Percentiles rank a stretch among this genome's conserved stretches.
Evolutionary conservation across 331 rosid species (phyloP).

Genomic region (Malus hybrid): DNA sequence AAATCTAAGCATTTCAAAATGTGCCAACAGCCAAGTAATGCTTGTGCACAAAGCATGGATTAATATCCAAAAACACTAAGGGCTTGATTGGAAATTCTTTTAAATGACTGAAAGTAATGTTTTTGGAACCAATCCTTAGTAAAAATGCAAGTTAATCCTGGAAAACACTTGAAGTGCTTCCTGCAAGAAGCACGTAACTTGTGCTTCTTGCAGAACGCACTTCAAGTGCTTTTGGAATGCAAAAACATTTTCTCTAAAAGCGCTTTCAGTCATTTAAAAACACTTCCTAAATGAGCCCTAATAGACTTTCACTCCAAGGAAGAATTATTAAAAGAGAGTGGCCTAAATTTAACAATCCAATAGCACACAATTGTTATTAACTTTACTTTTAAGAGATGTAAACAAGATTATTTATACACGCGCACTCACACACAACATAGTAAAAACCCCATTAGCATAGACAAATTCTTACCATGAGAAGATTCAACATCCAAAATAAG

Average conservation of each 20-base stretch:
- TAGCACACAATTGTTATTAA: background rate
- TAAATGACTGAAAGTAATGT: no score
- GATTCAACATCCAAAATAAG: constrained; percentile 78
- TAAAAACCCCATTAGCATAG: background rate
- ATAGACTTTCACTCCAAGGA: background rate
- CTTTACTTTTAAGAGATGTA: background rate
- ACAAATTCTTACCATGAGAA: constrained; percentile 50
- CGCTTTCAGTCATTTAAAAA: no score
- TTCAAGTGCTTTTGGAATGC: no score
- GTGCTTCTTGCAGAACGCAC: no score
- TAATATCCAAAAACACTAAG: background rate
- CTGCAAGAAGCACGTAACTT: no score
- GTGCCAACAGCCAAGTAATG: background rate
- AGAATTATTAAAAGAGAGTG: background rate
- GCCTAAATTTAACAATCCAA: background rate
- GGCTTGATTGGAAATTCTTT: no score
- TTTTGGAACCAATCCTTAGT: no score
- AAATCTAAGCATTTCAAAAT: background rate
- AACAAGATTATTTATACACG: background rate
- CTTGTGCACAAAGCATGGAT: background rate
- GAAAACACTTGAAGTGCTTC: no score
- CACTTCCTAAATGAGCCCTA: background rate
- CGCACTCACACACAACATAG: background rate
- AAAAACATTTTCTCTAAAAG: no score
- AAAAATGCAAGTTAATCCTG: no score